Percentiles rank a stretch among this genome's conserved stretches.
Conservation (phyloP, 2,329 filamentous ascomycete species). For the Phialemoniopsis sp. region DNA sequence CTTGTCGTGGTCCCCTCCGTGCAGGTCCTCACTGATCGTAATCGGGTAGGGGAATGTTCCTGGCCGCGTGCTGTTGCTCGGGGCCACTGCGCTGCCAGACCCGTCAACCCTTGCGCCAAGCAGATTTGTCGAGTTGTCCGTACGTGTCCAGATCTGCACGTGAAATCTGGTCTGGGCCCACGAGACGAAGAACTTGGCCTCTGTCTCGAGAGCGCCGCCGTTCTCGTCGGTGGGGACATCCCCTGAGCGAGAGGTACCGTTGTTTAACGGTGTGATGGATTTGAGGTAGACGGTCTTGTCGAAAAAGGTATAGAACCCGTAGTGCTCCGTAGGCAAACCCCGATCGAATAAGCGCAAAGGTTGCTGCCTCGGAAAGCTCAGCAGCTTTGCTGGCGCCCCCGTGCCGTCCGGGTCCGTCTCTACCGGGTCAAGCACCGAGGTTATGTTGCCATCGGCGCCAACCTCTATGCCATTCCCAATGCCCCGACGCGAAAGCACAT, state of each 20-base stretch:
- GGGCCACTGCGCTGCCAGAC: conserved; percentile 18
- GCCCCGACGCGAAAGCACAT: conserved; percentile 20
- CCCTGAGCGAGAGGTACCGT: conserved; percentile 32
- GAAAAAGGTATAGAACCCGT: conserved; percentile 91
- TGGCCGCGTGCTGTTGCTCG: conserved; percentile 32
- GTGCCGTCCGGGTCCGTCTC: conserved; percentile 63
- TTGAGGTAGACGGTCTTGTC: conserved; percentile 81
- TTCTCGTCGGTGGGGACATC: conserved; percentile 43
- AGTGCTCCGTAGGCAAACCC: conserved; percentile 76
- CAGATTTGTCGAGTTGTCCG: conserved; percentile 36
- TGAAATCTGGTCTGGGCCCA: conserved; percentile 59
- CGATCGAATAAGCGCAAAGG: conserved; percentile 84
- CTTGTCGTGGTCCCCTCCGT: conserved; percentile 48
- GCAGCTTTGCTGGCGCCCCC: conserved; percentile 65
- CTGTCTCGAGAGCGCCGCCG: conserved; percentile 48
- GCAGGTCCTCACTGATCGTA: conserved; percentile 57
- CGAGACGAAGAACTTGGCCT: conserved; percentile 52
- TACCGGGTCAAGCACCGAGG: conserved; percentile 58
- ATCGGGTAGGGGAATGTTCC: conserved; percentile 62
- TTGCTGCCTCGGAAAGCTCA: conserved; percentile 69
- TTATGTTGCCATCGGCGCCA: conserved; percentile 34
- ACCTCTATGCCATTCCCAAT: conserved; percentile 13
- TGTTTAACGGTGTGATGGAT: conserved; percentile 44
- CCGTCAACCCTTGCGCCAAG: conserved; percentile 16
- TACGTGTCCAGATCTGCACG: conserved; percentile 62